phyloP scores from a whole-genome alignment of 805 yeast genomes.

The Saccharomyces eubayanus region DNA sequence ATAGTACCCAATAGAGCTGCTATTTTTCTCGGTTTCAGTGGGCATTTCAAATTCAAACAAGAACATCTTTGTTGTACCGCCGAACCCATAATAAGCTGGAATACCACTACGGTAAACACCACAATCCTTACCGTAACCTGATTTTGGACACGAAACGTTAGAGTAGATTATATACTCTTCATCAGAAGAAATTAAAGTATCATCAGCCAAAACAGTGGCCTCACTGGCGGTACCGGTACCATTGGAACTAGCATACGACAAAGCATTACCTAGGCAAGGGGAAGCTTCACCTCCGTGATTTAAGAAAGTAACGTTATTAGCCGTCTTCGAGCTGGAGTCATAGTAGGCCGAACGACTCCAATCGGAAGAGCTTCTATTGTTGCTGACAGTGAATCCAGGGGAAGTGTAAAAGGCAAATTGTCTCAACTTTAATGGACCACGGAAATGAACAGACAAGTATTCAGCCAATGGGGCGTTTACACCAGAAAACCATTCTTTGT shows the following conservation, averaged over 20 bases:
- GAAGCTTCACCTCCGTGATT: slow-evolving; percentile 51
- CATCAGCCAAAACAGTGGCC: slow-evolving; percentile 41
- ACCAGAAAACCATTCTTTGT: slow-evolving; percentile 34
- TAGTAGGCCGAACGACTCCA: slow-evolving; percentile 58
- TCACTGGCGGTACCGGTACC: slow-evolving; percentile 39
- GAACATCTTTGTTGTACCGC: slow-evolving; percentile 59
- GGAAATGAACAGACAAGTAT: slow-evolving; percentile 61
- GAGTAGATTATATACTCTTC: slow-evolving; percentile 55
- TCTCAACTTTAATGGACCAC: slow-evolving; percentile 56
- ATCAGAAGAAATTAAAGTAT: slow-evolving; percentile 44
- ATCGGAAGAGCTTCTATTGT: slow-evolving; percentile 28
- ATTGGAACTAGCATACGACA: slow-evolving; percentile 49
- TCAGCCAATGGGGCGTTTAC: slow-evolving; percentile 53
- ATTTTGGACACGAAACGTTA: slow-evolving; percentile 43
- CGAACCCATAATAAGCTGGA: slow-evolving; percentile 63
- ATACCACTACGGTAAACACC: slow-evolving; percentile 64
- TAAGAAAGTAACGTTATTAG: slow-evolving; percentile 58
- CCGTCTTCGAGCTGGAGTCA: slow-evolving; percentile 34
- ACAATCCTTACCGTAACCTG: slow-evolving; percentile 50
- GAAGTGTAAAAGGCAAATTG: slow-evolving; percentile 53
- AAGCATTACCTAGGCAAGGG: slow-evolving; percentile 56
- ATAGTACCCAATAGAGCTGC: slow-evolving; percentile 29
- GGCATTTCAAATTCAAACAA: slow-evolving; percentile 62
- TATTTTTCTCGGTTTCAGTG: slow-evolving; percentile 34
- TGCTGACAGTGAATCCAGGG: slow-evolving; percentile 28